Conservation (phyloP, 2,329 filamentous ascomycete genomes). For the Fusarium nodosum region DNA sequence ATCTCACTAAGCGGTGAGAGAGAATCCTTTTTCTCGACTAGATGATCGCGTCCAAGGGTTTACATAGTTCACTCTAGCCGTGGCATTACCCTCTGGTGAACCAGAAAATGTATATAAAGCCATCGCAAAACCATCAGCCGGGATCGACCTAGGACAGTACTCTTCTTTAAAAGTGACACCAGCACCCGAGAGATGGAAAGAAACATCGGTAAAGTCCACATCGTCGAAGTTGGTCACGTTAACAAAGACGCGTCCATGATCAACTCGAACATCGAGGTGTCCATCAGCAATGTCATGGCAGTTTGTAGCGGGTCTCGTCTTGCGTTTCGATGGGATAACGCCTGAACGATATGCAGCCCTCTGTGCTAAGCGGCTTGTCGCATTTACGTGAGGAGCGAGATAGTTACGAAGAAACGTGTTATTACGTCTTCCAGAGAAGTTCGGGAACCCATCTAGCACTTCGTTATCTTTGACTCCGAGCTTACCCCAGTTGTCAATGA, state of each 20-base stretch:
- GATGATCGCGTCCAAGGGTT: neutral
- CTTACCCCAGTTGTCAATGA: constrained; percentile 16
- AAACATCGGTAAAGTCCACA: neutral
- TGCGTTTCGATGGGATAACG: neutral
- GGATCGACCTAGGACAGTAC: neutral
- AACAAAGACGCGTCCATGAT: neutral
- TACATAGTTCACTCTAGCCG: neutral
- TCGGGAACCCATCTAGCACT: constrained; percentile 7
- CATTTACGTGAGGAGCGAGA: neutral
- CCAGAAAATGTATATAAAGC: constrained; percentile 12
- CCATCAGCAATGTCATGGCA: neutral
- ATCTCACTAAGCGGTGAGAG: neutral
- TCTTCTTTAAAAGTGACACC: neutral
- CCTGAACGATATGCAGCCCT: constrained; percentile 6
- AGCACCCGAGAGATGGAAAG: neutral
- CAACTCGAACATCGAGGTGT: neutral
- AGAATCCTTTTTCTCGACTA: neutral
- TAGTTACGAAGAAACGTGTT: constrained; percentile 20
- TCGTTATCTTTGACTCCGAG: constrained; percentile 7
- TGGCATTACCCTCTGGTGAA: neutral
- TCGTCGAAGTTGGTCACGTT: constrained; percentile 16
- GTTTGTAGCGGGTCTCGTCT: constrained; percentile 1
- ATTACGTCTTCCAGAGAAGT: constrained; percentile 4
- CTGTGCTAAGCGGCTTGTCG: constrained; percentile 2
- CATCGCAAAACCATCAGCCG: neutral